Conservation (phyloP, 2,329 filamentous ascomycete species). For the Aspergillus arachidicola region DNA sequence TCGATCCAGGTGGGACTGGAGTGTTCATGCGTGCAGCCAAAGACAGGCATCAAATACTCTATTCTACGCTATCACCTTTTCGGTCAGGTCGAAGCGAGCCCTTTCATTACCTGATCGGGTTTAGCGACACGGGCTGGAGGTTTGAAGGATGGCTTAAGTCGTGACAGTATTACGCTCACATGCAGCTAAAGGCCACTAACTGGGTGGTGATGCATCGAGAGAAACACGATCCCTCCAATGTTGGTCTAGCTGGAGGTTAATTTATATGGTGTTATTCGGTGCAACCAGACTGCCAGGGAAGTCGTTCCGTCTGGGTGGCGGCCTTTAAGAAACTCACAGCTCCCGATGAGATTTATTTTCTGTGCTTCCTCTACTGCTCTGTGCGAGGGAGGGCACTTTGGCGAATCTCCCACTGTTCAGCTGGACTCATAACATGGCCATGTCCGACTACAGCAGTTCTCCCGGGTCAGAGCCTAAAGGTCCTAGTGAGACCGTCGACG, state of each 20-base stretch:
- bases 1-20: neutral
- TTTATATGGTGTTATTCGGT: neutral
- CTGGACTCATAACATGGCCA: neutral
- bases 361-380: neutral
- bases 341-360: neutral
- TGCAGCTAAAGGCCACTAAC: conserved; percentile 7
- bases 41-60: neutral
- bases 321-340: neutral
- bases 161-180: conserved; percentile 6
- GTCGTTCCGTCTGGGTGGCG: neutral
- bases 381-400: neutral
- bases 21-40: neutral
- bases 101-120: neutral
- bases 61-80: neutral
- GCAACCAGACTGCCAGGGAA: neutral
- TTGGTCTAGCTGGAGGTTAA: neutral
- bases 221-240: neutral
- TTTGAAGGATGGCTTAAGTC: neutral
- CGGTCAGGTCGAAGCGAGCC: conserved; percentile 14
- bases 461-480: neutral
- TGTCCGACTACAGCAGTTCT: neutral
- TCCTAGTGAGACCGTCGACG: neutral
- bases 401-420: no score
- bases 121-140: neutral
- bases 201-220: neutral